Conservation (phyloP, 2,329 filamentous ascomycete genomes). For the Aspergillus novoparasiticus region DNA sequence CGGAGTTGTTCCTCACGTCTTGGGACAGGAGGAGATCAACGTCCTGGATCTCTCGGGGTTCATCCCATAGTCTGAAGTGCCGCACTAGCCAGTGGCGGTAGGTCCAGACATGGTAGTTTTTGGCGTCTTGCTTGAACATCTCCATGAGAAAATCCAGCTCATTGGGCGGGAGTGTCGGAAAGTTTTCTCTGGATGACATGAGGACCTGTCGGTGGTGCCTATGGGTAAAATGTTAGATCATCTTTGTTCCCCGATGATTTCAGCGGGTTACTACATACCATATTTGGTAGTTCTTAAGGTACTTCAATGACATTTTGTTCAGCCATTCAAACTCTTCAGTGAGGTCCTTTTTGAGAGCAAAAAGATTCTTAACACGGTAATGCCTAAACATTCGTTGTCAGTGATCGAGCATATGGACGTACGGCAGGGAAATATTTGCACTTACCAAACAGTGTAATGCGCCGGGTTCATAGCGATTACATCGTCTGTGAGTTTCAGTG, state of each 20-base stretch:
- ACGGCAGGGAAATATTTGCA: constrained; percentile 5
- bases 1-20: constrained; percentile 93
- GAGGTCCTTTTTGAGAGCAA: constrained; percentile 66
- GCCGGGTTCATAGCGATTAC: constrained; percentile 93
- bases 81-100: constrained; percentile 82
- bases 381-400: constrained; percentile 54
- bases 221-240: constrained; percentile 25
- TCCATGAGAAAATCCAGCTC: constrained; percentile 75
- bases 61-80: constrained; percentile 62
- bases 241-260: background rate
- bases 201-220: constrained; percentile 62
- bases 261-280: constrained; percentile 55
- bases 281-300: constrained; percentile 99
- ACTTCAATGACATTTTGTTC: constrained; percentile 75
- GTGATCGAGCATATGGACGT: background rate
- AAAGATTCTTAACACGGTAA: constrained; percentile 80
- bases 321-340: constrained; percentile 80
- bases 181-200: constrained; percentile 51
- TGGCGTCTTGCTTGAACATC: constrained; percentile 84
- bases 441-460: constrained; percentile 93
- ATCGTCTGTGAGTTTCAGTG: constrained; percentile 79
- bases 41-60: constrained; percentile 64
- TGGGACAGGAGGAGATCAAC: constrained; percentile 72
- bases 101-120: constrained; percentile 99
- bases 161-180: constrained; percentile 60